Conservation (phyloP, 805 yeast species). For the Metschnikowia drakensbergensis region DNA sequence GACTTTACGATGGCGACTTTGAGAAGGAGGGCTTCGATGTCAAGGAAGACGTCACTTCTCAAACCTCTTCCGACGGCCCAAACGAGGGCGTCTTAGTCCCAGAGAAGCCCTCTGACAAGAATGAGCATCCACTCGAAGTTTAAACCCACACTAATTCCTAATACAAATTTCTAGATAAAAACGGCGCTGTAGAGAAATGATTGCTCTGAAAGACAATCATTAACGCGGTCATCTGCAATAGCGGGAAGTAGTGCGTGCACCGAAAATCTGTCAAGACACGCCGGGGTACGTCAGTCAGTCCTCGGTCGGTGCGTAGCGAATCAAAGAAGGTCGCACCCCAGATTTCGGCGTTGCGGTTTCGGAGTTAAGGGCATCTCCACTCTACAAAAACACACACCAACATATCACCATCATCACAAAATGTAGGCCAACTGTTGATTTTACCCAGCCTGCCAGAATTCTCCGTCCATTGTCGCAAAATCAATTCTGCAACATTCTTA, state of each 20-base stretch:
- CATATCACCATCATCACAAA: too few relatives aligned
- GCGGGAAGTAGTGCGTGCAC: too few relatives aligned
- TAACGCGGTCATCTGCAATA: too few relatives aligned
- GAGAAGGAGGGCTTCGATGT: constrained; percentile 36
- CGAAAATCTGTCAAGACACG: too few relatives aligned
- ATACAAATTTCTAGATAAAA: background rate
- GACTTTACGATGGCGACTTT: constrained; percentile 46
- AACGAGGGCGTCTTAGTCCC: constrained; percentile 11
- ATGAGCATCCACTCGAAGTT: constrained; percentile 3
- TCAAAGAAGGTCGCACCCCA: constrained; percentile 1
- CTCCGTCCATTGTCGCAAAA: too few relatives aligned
- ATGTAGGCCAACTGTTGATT: too few relatives aligned
- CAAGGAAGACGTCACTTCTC: constrained; percentile 26
- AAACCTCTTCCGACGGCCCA: constrained; percentile 16
- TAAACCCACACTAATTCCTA: constrained; percentile 4
- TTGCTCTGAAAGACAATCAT: background rate
- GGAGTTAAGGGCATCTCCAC: background rate
- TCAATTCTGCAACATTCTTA: too few relatives aligned
- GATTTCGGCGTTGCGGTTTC: background rate
- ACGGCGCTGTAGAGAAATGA: too few relatives aligned
- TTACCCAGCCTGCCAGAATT: too few relatives aligned
- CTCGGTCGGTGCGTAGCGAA: too few relatives aligned
- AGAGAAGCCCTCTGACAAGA: constrained; percentile 1
- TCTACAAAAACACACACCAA: too few relatives aligned
- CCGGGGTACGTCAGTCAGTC: background rate